Evolutionary conservation across 2,329 filamentous ascomycete genomes (phyloP), one percentile per base, ranked within the genome.

Genomic region (Clonostachys sp.): DNA sequence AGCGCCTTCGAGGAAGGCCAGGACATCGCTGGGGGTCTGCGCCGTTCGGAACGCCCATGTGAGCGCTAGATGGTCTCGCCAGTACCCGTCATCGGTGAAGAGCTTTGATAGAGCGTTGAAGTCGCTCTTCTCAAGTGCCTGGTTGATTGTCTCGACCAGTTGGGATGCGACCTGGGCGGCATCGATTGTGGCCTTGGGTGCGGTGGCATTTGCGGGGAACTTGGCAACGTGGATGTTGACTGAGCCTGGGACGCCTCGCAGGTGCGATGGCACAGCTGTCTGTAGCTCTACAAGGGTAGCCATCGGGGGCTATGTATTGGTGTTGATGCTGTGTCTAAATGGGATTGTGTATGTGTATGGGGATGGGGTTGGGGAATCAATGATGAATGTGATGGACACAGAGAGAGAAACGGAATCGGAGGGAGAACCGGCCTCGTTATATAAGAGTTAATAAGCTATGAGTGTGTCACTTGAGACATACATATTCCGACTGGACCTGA

Each of bases 41-140:
- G 74, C 52, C 6, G 72, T 75, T 47, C 66, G 73, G 36, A 75
- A 68, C 46, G 75, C 70, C 75, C 75, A 80, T 2, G 73, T 68
- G 4, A 80, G 58, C 20, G 69, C 70, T 2, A 80, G 64, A 46
- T 77, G 73, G 55, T 81, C 77, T 13, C 77, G 70, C 77, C 76
- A 80, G 61, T 71, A 77, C 61, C 71, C 50, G 16, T 49, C 42
- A 4, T 53, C 49, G 34, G 54, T 55, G 42, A 81, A 74, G 5
- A 79, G 61, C 2, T 53, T 46, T 0, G 67, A 55, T 1, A 74
- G 40, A 2, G 57, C 55, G 3, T 52, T 36, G 40, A 66, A 56
- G 45, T 77, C 63, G 4, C 64, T 57, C 12, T 53, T 57, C 5
- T 54, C 47, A 1, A 81, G 50, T 1, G 60, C 58, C 8, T 61